Percentiles rank a stretch among this genome's conserved stretches.
These are phyloP conservation scores for Yamadazyma jaroonii DNA, from an alignment of 1,139 yeast genomes.

Conservation along the genomic window DNA sequence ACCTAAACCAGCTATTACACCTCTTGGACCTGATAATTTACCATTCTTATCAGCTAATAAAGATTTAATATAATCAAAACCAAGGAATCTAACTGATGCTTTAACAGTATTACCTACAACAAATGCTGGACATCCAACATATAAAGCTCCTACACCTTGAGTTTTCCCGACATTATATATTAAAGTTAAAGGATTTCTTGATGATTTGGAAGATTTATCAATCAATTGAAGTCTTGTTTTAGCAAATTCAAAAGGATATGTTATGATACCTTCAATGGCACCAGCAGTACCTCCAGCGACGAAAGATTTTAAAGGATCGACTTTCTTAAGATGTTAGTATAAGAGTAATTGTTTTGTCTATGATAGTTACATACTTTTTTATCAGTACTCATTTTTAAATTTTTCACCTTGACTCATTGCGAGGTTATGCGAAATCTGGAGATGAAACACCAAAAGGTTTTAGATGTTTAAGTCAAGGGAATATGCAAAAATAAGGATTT, in stretches of 20 bases:
- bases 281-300: constrained; percentile 96
- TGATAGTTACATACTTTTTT: constrained; percentile 6
- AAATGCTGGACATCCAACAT: constrained; percentile 97
- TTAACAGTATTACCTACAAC: constrained; percentile 94
- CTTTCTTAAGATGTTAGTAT: constrained; percentile 18
- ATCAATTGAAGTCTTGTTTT: constrained; percentile 88
- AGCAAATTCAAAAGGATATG: constrained; percentile 96
- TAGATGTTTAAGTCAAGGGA: not conserved
- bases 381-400: constrained; percentile 8
- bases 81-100: constrained; percentile 90
- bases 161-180: constrained; percentile 69
- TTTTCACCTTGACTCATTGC: constrained; percentile 6
- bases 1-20: constrained; percentile 92
- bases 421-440: not conserved
- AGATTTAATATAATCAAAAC: constrained; percentile 83
- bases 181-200: constrained; percentile 80
- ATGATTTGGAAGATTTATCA: constrained; percentile 62
- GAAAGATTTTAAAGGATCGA: constrained; percentile 71
- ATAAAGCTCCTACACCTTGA: constrained; percentile 79
- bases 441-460: not conserved
- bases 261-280: constrained; percentile 84
- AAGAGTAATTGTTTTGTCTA: not conserved
- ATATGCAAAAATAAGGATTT: not conserved
- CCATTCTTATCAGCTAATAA: constrained; percentile 80
- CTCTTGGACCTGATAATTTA: constrained; percentile 82